Evolutionary conservation across 2,329 filamentous ascomycete genomes (phyloP).

Genomic region (Trichophyton schoenleinii): DNA sequence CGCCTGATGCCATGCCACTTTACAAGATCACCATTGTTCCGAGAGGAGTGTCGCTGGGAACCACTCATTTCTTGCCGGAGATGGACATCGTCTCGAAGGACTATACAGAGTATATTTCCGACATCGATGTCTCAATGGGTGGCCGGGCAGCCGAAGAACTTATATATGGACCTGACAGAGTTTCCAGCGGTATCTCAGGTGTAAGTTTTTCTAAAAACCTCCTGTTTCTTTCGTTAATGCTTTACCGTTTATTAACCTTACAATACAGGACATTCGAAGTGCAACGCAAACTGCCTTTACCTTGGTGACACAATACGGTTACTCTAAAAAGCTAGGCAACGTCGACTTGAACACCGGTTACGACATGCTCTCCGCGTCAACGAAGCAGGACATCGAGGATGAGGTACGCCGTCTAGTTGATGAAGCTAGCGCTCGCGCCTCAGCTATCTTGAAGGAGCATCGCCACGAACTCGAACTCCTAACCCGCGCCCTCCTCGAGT

Average conservation of each 20-base stretch:
- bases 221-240: neutral
- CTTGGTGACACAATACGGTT: conserved; percentile 82
- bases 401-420: conserved; percentile 79
- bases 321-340: conserved; percentile 77
- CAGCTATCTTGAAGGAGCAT: conserved; percentile 56
- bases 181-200: conserved; percentile 73
- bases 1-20: conserved; percentile 59
- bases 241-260: conserved; percentile 13
- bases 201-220: conserved; percentile 38
- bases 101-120: conserved; percentile 69
- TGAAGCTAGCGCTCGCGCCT: conserved; percentile 65
- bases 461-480: conserved; percentile 77
- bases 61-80: conserved; percentile 77
- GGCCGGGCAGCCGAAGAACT: conserved; percentile 84
- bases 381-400: conserved; percentile 70
- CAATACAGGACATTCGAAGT: conserved; percentile 58
- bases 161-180: conserved; percentile 78
- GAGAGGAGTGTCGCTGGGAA: conserved; percentile 70
- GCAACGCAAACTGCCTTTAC: conserved; percentile 73
- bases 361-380: conserved; percentile 68
- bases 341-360: conserved; percentile 79
- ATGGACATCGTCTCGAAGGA: conserved; percentile 85
- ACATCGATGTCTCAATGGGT: conserved; percentile 69
- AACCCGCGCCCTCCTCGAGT: conserved; percentile 80
- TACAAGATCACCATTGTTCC: conserved; percentile 98